Conservation (phyloP, 768 basidiomycete genomes). For the Mycena epipterygia region DNA sequence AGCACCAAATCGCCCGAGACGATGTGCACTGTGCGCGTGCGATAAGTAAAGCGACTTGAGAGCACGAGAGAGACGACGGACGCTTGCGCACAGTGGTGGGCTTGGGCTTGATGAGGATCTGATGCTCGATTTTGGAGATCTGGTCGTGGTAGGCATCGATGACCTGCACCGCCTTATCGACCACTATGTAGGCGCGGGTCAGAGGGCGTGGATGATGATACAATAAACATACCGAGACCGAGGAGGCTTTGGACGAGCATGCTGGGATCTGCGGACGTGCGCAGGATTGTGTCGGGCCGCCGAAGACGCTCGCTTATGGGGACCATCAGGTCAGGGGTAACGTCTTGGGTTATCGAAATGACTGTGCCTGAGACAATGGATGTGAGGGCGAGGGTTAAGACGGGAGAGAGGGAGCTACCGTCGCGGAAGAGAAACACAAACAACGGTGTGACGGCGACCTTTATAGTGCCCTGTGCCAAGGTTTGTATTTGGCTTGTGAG, state of each 20-base stretch:
- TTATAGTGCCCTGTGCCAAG: constrained; percentile 50
- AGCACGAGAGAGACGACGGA: constrained; percentile 47
- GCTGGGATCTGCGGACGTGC: constrained; percentile 72
- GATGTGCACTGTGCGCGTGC: constrained; percentile 68
- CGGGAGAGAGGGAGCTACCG: constrained; percentile 44
- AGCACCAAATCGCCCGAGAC: constrained; percentile 79
- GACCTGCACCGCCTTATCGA: constrained; percentile 74
- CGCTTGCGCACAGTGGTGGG: constrained; percentile 71
- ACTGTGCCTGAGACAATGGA: constrained; percentile 48
- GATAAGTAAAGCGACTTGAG: not conserved
- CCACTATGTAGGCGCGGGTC: constrained; percentile 54
- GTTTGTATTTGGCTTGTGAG: constrained; percentile 39
- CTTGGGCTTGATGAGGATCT: constrained; percentile 69
- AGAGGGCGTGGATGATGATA: not conserved
- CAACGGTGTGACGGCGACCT: constrained; percentile 69
- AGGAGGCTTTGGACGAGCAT: constrained; percentile 74
- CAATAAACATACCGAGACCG: constrained; percentile 55
- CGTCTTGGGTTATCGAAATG: constrained; percentile 63
- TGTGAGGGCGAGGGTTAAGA: not conserved
- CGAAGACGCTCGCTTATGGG: constrained; percentile 71
- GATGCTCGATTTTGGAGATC: constrained; percentile 69
- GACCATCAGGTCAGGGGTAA: constrained; percentile 58
- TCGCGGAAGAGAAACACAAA: constrained; percentile 76
- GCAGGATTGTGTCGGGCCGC: constrained; percentile 70
- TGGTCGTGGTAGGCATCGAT: constrained; percentile 77